Conservation (phyloP, 1,284 basidiomycete genomes). For the Cutaneotrichosporon sp. region DNA sequence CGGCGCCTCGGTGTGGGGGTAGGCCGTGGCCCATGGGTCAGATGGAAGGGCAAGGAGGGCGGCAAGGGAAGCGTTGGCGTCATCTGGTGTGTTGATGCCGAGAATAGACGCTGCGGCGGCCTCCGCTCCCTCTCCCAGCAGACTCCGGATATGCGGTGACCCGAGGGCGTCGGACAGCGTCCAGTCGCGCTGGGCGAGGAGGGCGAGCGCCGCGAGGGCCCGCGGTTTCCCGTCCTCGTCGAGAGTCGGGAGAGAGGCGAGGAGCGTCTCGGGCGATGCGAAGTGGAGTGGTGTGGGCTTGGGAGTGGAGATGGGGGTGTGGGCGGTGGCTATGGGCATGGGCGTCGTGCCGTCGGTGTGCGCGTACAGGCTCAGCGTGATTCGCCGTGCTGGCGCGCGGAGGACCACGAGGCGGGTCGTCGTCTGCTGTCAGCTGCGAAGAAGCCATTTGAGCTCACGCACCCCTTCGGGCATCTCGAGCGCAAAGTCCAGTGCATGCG, state of each 20-base stretch:
- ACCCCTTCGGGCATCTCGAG: slow-evolving; percentile 19
- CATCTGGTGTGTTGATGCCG: slow-evolving; percentile 5
- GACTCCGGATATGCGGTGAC: neutral
- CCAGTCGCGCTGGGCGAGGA: neutral
- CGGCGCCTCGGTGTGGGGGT: slow-evolving; percentile 9
- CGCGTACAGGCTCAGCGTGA: slow-evolving; percentile 21
- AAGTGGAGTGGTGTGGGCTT: slow-evolving; percentile 8
- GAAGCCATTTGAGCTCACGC: too few relatives aligned
- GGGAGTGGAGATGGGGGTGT: neutral
- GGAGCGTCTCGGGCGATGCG: neutral
- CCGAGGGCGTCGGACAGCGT: slow-evolving; percentile 2
- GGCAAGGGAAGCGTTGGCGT: neutral
- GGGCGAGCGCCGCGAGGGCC: neutral
- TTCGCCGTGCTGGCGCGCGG: slow-evolving; percentile 9
- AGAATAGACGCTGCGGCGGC: slow-evolving; percentile 8
- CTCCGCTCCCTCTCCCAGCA: neutral
- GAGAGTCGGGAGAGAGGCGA: neutral
- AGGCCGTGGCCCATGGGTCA: neutral
- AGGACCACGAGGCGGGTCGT: slow-evolving; percentile 18
- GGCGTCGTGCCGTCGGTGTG: neutral
- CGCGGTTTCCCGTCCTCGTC: neutral
- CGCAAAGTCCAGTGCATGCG: slow-evolving; percentile 15
- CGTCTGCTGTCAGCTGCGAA: slow-evolving; percentile 12
- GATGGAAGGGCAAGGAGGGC: neutral
- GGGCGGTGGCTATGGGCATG: neutral